Evolutionary conservation across 2,329 filamentous ascomycete genomes (phyloP), one percentile per base, ranked within the genome.

Genomic region (Ophiostoma pallidulum): DNA sequence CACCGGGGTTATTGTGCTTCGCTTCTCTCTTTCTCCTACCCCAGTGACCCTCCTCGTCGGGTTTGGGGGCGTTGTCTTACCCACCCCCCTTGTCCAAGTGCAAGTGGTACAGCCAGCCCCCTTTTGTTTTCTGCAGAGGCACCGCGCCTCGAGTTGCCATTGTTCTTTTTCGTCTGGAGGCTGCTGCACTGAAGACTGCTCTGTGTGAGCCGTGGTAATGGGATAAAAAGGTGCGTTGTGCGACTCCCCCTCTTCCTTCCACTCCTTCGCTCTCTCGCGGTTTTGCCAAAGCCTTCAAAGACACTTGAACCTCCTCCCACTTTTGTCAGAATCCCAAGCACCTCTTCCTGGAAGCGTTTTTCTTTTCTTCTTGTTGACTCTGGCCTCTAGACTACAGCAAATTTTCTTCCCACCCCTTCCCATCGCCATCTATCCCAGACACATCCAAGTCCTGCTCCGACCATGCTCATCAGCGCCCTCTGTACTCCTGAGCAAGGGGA

Each of bases 401-500:
- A n/a, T n/a, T n/a, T n/a, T 10, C 24, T 28, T 28, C 10, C 10
- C 10, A 5, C 5, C 6, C 24, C 24, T 28, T 28, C 24, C 24
- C 42, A n/a, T 36, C 41, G 6, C 5, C 28, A 13, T 29, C n/a
- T 4, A 29, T 33, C 31, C 26, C 22, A 16, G 16, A 6, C n/a
- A 18, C 14, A 7, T 9, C 24, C 26, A 10, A 8, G 2, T 14
- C 31, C 14, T 2, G 19, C 19, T 5, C 3, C 32, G 31, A 26
- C n/a, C 14, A 51, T 51, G 49, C 49, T 45, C 31, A 48, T 51
- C 32, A 47, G 45, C n/a, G 40, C 47, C 3, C 28, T 51, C 7
- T 51, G 49, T 10, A 43, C 26, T 12, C 42, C 42, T 14, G 32
- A 41, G n/a, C 33, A 45, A 35, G 26, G 28, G 9, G 14, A 8